Evolutionary conservation across 805 yeast genomes (phyloP).

Genomic region (Pichia deserticola): DNA sequence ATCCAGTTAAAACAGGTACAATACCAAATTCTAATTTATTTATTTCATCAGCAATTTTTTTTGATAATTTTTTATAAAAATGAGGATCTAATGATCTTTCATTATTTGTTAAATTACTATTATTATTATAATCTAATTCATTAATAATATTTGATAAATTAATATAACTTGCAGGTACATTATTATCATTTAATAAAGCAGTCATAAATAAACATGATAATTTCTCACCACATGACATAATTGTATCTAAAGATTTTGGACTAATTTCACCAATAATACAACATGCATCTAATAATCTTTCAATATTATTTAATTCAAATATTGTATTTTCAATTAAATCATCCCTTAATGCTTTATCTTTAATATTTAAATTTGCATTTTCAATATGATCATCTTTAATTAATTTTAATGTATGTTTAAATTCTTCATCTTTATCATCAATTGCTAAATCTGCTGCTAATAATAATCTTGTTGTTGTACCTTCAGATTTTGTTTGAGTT

Average conservation of each 20-base stretch:
- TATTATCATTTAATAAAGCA: conserved; percentile 73
- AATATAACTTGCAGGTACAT: conserved; percentile 68
- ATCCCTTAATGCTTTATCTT: conserved; percentile 36
- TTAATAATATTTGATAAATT: conserved; percentile 65
- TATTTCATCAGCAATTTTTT: conserved; percentile 44
- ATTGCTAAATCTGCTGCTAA: conserved; percentile 77
- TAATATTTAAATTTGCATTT: conserved; percentile 57
- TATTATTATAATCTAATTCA: conserved; percentile 30
- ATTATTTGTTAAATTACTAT: conserved; percentile 21
- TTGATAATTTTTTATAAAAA: conserved; percentile 53
- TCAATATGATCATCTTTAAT: conserved; percentile 71
- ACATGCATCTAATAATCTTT: conserved; percentile 74
- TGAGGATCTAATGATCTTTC: conserved; percentile 44
- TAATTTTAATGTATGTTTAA: conserved; percentile 48
- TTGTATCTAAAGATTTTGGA: conserved; percentile 77
- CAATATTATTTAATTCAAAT: conserved; percentile 59
- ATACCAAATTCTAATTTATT: conserved; percentile 30
- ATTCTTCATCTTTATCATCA: conserved; percentile 46
- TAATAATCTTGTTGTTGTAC: conserved; percentile 84
- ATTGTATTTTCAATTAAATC: conserved; percentile 53
- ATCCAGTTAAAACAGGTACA: conserved; percentile 93
- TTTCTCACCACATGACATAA: conserved; percentile 93
- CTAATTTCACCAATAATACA: conserved; percentile 88
- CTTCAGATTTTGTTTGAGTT: conserved; percentile 84
- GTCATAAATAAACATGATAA: conserved; percentile 86